phyloP scores from a whole-genome alignment of 2,329 filamentous ascomycete genomes.

The Myriosclerotinia scirpicola region DNA sequence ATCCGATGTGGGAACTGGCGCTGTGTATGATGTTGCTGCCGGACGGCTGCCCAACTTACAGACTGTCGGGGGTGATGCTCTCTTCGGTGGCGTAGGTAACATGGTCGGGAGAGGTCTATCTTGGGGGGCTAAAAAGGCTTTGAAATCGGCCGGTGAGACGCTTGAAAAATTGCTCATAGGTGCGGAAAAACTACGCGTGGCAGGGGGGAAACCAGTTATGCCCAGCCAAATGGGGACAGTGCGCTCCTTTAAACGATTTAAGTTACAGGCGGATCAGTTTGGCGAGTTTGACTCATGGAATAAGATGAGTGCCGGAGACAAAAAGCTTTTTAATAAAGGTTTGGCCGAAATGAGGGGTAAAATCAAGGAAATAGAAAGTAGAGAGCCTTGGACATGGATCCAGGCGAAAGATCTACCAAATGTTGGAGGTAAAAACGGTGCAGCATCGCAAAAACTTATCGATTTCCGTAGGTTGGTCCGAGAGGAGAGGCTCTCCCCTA shows the following conservation, averaged over 20 bases:
- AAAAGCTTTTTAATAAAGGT: neutral
- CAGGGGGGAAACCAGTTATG: neutral
- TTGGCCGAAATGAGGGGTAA: neutral
- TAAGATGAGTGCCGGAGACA: neutral
- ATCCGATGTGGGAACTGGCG: constrained; percentile 1
- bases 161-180: constrained; percentile 2
- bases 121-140: neutral
- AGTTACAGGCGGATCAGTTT: neutral
- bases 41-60: neutral
- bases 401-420: neutral
- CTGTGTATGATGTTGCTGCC: neutral
- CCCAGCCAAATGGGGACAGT: neutral
- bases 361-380: neutral
- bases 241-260: neutral
- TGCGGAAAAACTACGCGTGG: neutral
- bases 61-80: neutral
- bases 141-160: neutral
- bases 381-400: neutral
- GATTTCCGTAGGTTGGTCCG: neutral
- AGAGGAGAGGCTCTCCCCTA: neutral
- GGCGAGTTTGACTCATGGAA: neutral
- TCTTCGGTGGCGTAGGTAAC: neutral
- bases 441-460: neutral
- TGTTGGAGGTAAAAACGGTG: neutral
- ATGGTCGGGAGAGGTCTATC: neutral